phyloP scores from a whole-genome alignment of 371 early-diverging fungal species.

The Circinella umbellata region DNA sequence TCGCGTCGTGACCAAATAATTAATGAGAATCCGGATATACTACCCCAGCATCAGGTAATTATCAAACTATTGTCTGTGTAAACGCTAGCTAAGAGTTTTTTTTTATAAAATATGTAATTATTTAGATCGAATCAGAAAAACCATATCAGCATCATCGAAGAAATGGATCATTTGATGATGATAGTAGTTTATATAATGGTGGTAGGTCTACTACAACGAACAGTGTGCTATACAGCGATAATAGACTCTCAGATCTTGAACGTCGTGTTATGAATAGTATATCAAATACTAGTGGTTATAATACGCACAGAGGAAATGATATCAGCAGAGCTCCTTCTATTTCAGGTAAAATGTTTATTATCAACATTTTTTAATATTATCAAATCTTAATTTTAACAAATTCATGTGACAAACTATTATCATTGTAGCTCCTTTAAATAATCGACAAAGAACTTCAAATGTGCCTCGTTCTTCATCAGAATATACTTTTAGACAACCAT shows the following conservation, averaged over 20 bases:
- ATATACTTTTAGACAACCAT: not conserved
- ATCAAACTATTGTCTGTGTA: not conserved
- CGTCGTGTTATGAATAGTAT: not conserved
- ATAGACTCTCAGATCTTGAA: not conserved
- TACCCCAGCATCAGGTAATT: not conserved
- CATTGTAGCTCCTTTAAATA: not conserved
- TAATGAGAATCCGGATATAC: not conserved
- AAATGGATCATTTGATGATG: constrained; percentile 18
- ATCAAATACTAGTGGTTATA: not conserved
- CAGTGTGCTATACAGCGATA: not conserved
- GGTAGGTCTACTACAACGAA: constrained; percentile 13
- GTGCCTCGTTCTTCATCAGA: constrained; percentile 1
- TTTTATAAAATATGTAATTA: not conserved
- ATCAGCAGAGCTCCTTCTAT: constrained; percentile 13
- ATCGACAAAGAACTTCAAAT: not conserved
- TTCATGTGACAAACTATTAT: not conserved
- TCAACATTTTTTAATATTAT: too few relatives aligned
- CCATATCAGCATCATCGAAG: not conserved
- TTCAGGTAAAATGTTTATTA: constrained; percentile 2
- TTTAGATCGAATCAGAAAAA: not conserved
- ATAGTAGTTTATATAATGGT: constrained; percentile 56
- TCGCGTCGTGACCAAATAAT: not conserved
- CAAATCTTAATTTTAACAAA: not conserved
- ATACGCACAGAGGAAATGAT: not conserved
- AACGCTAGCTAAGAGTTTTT: too few relatives aligned